Base-by-base conservation (phyloP, 2,329 filamentous ascomycete genomes). In the Ophiosphaerella herpotricha region DNA sequence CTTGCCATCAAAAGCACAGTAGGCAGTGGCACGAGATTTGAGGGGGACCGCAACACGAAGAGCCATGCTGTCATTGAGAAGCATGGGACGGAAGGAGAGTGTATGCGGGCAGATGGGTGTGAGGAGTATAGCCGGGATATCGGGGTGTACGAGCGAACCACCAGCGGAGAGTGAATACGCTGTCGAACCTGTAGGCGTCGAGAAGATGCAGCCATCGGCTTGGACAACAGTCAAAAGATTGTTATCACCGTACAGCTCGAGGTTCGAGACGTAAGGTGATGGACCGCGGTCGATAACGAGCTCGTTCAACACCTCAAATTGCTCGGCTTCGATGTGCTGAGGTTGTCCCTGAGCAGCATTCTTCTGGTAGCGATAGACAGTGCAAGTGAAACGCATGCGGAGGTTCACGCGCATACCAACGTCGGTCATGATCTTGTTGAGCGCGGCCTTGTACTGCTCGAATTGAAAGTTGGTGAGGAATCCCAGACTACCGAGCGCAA, bases 101-200 rank as follows among this genome's bases (percentile, higher is more conserved):
- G 93, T 97, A 71, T 99, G 94, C 7, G 94, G 94, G 75, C 94
- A 99, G 74, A 99, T 97, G 16, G 94, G 94, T 0, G 94, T 99
- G 46, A 99, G 84, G 36, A 97, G 86, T 63, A 99, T 97, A 62
- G 92, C 94, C 12, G 94, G 94, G 53, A 99, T 96, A 69, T 96
- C 93, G 0, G 94, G 94, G 71, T 97, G 93, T 50, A 97, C 93
- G 39, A 99, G 86, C 18, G 91, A 95, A 63, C 94, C 94, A 53
- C 94, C 94, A 13, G 94, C 94, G 9, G 92, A 97, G 26, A 99
- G 85, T 2, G 92, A 97, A 74, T 99, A 99, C 26, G 94, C 94
- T 3, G 94, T 99, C 51, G 73, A 80, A 66, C 86, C 94, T 26
- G 94, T 99, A 1, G 94, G 94, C 0, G 94, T 99, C 39, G 90